Conservation (phyloP, 169 alveolate species). For the Ichthyophthirius multifiliis region DNA sequence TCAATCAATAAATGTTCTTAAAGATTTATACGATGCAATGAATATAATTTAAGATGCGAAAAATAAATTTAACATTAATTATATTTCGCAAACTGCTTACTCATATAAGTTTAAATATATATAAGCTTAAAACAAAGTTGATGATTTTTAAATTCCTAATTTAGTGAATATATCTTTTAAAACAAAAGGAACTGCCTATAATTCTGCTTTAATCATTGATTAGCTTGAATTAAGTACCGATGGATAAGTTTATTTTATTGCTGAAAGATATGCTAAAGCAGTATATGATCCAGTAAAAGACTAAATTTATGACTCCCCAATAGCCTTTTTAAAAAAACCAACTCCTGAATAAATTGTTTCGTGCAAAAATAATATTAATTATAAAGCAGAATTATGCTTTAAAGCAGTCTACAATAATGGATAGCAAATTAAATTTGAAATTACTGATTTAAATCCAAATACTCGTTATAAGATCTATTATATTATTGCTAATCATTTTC, state of each 20-base stretch:
- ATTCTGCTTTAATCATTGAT: not conserved
- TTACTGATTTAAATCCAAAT: not conserved
- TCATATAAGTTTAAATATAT: not conserved
- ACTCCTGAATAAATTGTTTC: not conserved
- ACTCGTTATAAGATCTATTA: not conserved
- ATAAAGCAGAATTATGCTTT: not conserved
- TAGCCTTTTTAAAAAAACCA: not conserved
- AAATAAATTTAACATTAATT: not conserved
- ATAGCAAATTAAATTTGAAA: not conserved
- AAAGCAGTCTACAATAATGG: not conserved
- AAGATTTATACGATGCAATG: not conserved
- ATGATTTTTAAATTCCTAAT: not conserved
- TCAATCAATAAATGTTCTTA: not conserved
- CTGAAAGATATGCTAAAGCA: not conserved
- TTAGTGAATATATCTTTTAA: not conserved
- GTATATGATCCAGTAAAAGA: not conserved
- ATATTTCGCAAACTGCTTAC: not conserved
- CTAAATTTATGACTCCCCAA: not conserved
- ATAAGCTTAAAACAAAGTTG: not conserved
- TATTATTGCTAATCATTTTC: slow-evolving; percentile 11
- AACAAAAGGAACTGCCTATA: not conserved
- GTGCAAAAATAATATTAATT: not conserved
- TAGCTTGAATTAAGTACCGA: not conserved
- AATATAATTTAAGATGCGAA: not conserved
- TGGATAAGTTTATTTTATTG: slow-evolving; percentile 7